Evolutionary conservation across 495 filamentous ascomycete species (phyloP).

Genomic region (Aspergillus indologenus): DNA sequence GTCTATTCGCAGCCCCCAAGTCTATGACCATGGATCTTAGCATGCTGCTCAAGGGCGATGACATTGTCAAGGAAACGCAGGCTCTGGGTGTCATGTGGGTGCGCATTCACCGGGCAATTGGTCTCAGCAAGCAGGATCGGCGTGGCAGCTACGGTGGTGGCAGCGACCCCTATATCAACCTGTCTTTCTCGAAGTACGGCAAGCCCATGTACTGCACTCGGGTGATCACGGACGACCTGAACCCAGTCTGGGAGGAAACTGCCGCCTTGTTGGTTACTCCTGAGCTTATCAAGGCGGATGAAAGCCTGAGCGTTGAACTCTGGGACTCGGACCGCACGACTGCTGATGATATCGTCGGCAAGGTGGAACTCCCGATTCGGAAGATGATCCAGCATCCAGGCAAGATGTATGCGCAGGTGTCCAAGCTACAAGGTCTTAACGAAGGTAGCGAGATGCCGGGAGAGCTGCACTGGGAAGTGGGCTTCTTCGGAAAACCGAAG

Average conservation of each 20-base stretch:
- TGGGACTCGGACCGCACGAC: constrained; percentile 91
- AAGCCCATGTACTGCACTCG: constrained; percentile 98
- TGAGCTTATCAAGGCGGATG: constrained; percentile 86
- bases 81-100: constrained; percentile 88
- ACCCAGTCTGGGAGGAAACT: constrained; percentile 89
- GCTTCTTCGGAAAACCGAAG: constrained; percentile 86
- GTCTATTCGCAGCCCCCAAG: constrained; percentile 95
- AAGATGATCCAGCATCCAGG: constrained; percentile 92
- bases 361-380: constrained; percentile 87
- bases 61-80: constrained; percentile 81
- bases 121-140: constrained; percentile 87
- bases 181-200: constrained; percentile 80
- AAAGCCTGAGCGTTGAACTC: constrained; percentile 87
- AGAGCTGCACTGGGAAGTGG: constrained; percentile 92
- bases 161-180: constrained; percentile 85
- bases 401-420: constrained; percentile 88
- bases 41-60: constrained; percentile 85
- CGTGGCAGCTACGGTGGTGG: constrained; percentile 82
- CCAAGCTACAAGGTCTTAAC: constrained; percentile 74
- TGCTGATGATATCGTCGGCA: constrained; percentile 91
- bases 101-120: constrained; percentile 80
- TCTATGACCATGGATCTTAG: constrained; percentile 88
- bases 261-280: constrained; percentile 83
- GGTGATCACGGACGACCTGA: constrained; percentile 90
- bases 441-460: constrained; percentile 87